phyloP scores from a whole-genome alignment of 2,329 filamentous ascomycete genomes.

The Westerdykella aurantiaca region DNA sequence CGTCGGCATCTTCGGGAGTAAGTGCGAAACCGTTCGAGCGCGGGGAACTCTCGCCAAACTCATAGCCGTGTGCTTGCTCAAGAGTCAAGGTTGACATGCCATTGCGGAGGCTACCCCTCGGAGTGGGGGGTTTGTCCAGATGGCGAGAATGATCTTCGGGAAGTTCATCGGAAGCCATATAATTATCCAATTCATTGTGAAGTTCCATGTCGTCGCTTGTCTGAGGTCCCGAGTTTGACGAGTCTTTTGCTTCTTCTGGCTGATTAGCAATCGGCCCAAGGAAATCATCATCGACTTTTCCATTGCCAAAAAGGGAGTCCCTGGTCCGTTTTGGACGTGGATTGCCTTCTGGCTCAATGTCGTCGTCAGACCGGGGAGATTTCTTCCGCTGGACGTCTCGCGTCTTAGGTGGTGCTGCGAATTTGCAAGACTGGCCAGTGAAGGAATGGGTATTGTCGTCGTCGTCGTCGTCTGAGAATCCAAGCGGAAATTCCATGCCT shows the following conservation, averaged over 20 bases:
- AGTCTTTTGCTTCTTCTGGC: too few species aligned
- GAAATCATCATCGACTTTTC: too few species aligned
- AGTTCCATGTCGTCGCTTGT: too few species aligned
- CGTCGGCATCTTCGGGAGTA: too few species aligned
- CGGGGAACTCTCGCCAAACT: too few species aligned
- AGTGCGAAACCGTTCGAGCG: too few species aligned
- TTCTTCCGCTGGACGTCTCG: constrained; percentile 3
- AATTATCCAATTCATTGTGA: too few species aligned
- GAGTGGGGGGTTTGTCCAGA: too few species aligned
- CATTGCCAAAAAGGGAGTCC: constrained; percentile 13
- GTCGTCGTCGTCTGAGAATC: constrained; percentile 15
- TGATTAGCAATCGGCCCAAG: too few species aligned
- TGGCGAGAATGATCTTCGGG: too few species aligned
- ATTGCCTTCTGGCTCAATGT: neutral
- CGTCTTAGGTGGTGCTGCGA: neutral
- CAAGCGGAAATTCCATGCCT: neutral
- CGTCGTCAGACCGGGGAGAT: constrained; percentile 5
- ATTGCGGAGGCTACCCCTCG: constrained; percentile 4
- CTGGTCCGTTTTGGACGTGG: constrained; percentile 10
- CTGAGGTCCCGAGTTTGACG: too few species aligned
- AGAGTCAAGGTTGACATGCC: constrained; percentile 12
- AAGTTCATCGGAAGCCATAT: too few species aligned
- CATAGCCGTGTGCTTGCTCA: constrained; percentile 4
- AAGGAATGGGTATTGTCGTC: constrained; percentile 6
- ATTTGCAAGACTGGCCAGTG: constrained; percentile 1